Base-by-base conservation (phyloP, 2,329 filamentous ascomycete species). In the Colletotrichum karsti region DNA sequence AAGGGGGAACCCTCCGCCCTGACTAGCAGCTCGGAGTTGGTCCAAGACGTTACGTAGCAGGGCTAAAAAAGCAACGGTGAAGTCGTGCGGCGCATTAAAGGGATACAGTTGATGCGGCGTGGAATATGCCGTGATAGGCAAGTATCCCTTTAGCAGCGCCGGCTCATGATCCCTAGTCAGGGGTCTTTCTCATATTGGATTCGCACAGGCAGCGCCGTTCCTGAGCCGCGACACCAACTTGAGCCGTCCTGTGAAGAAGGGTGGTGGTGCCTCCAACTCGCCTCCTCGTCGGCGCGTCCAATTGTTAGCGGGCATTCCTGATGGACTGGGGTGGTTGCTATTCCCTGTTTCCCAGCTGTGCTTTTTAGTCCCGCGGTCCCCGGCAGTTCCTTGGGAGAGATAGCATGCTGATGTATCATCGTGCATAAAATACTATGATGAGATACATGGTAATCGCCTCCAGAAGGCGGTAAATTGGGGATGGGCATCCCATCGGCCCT, bases 221-320 rank as follows among this genome's bases (percentile, higher is more conserved):
- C 61, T 65, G 64, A 58, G 64, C 60, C 28, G 60, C 64, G 53
- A 64, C 57, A 60, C 44, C 57, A 51, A 26, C 61, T 30, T 50
- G 26, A 50, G 26, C 42, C 44, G 44, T 24, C 55, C 28, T 13
- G 35, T 56, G 44, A 15, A 26, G 44, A 15, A 24, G n/a, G 44
- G 13, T 26, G 44, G 44, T 26, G 15, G 18, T 12, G 39, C 26
- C 46, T 39, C 37, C 50, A 24, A 44, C 26, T 57, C 51, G 26
- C 26, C 24, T 26, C 18, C 41, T 57, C 46, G 30, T 57, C 44
- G 53, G 60, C 53, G 46, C 60, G 59, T 64, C 53, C 54, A 65
- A 37, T 59, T 53, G 41, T 15, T 12, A 46, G 54, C 53, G 60
- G 60, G 10, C 39, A 54, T 54, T 53, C 54, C 54, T 53, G 44